Conservation (phyloP, 805 yeast species). For the Yarrowia divulgata region DNA sequence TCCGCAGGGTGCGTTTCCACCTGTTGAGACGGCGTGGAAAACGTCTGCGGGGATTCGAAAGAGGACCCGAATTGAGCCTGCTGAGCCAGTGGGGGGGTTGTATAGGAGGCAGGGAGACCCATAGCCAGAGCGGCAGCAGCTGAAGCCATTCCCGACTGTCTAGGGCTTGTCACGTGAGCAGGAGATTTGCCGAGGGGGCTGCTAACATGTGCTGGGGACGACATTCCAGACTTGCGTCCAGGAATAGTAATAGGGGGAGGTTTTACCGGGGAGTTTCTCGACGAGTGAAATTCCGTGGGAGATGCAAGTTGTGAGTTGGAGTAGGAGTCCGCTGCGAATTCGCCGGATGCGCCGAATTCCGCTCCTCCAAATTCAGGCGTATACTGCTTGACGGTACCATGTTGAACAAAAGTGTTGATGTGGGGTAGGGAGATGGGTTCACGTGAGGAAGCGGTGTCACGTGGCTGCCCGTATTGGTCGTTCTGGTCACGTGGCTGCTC, state of each 20-base stretch:
- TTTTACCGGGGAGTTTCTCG: background rate
- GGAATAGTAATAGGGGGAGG: background rate
- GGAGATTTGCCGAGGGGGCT: background rate
- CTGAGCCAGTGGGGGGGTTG: conserved; percentile 2
- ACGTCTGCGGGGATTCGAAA: background rate
- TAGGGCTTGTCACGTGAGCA: background rate
- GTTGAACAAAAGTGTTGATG: background rate
- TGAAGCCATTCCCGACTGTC: background rate
- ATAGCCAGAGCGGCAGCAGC: conserved; percentile 1
- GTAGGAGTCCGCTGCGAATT: background rate
- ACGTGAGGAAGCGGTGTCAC: too few relatives aligned
- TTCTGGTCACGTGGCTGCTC: background rate
- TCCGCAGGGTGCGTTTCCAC: conserved; percentile 16
- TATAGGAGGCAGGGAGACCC: background rate
- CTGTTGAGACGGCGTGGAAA: background rate
- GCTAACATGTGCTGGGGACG: background rate
- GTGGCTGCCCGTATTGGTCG: background rate
- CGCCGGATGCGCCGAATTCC: background rate
- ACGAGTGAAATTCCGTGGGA: background rate
- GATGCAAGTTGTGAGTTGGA: background rate
- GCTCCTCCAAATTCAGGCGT: conserved; percentile 11
- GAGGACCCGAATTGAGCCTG: background rate
- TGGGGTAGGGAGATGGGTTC: background rate
- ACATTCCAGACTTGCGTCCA: background rate
- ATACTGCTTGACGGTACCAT: background rate